These are phyloP conservation scores for Leishmania turanica DNA, from an alignment of 208 protist species.

Conservation along the genomic window DNA sequence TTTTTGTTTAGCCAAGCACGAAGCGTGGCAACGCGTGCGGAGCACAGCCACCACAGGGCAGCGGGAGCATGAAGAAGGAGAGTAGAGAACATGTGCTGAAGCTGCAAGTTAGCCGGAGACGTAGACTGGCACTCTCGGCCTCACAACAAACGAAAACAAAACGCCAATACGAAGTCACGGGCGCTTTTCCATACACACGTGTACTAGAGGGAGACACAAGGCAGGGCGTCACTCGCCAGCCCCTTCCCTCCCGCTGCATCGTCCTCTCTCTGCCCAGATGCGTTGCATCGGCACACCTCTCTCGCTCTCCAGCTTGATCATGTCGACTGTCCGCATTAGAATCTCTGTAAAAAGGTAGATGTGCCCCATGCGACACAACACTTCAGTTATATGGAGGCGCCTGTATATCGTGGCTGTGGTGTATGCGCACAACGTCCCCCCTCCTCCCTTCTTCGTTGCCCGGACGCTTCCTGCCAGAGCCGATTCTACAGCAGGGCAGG, in stretches of 20 bases:
- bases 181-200: background rate
- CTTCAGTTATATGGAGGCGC: background rate
- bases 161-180: background rate
- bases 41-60: background rate
- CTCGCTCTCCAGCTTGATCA: background rate
- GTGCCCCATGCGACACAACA: background rate
- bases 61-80: background rate
- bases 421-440: background rate
- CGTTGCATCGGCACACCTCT: background rate
- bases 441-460: background rate
- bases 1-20: background rate
- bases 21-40: background rate
- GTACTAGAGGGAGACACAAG: background rate
- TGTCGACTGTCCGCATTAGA: background rate
- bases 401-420: background rate
- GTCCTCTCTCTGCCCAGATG: background rate
- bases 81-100: background rate
- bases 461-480: background rate
- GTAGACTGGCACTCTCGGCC: background rate
- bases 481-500: background rate
- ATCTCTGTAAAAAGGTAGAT: background rate
- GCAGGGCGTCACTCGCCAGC: background rate
- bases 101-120: background rate
- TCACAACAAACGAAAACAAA: background rate
- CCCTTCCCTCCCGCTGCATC: background rate